phyloP scores from a whole-genome alignment of 768 basidiomycete species.

The Imleria badia region DNA sequence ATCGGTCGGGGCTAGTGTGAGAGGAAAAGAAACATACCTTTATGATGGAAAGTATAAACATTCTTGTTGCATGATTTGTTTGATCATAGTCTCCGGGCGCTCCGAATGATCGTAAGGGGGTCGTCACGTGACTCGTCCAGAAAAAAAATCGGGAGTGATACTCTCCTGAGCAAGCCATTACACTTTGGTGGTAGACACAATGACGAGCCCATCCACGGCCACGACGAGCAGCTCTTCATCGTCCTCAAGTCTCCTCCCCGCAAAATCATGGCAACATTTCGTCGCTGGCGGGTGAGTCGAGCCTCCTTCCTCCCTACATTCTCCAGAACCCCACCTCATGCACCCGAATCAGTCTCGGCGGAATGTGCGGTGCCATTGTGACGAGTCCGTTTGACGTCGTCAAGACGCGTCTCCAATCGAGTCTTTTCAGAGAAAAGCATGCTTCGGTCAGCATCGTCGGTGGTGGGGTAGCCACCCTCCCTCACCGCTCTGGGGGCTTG shows the following conservation, averaged over 20 bases:
- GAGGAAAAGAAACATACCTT: constrained; percentile 29
- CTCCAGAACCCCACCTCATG: constrained; percentile 4
- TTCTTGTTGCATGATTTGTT: constrained; percentile 11
- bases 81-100: background rate
- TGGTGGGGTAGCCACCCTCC: constrained; percentile 30
- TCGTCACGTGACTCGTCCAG: constrained; percentile 13
- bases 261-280: constrained; percentile 84
- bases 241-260: constrained; percentile 47
- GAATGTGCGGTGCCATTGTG: constrained; percentile 96
- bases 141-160: background rate
- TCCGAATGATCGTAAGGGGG: background rate
- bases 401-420: constrained; percentile 94
- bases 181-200: constrained; percentile 7
- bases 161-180: background rate
- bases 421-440: constrained; percentile 63
- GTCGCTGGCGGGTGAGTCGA: constrained; percentile 81
- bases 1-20: background rate
- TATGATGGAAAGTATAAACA: constrained; percentile 49
- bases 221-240: constrained; percentile 30
- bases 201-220: constrained; percentile 8
- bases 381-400: constrained; percentile 99
- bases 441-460: constrained; percentile 32
- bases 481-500: constrained; percentile 48
- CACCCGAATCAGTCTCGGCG: constrained; percentile 67
- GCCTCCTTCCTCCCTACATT: background rate